Evolutionary conservation across 225 moss, liverwort and hornwort genomes (phyloP), one percentile per base, ranked within the genome.

Genomic region (Antitrichia curtipendula): DNA sequence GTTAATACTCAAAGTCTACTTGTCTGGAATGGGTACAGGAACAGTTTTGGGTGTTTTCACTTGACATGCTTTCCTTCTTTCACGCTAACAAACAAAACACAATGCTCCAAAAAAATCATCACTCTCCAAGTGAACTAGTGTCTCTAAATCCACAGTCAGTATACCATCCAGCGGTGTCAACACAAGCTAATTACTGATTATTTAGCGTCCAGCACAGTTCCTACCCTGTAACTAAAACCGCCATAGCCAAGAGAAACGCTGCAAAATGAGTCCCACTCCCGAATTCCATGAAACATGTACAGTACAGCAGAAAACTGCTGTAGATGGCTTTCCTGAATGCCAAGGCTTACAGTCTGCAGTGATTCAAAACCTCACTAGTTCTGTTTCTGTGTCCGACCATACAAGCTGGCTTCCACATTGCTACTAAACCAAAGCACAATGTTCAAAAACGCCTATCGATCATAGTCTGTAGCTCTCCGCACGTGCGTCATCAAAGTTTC

Each of bases 21-120:
- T 50, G 2, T 52, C 22, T 0, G 0, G 1, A 75, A 75, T 75
- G 36, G 36, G 1, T 34, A 32, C 34, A 52, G 0, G 0, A 3
- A 52, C 3, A 3, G 0, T 53, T 75, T 23, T 9, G 52, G 75
- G 36, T 52, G 23, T 52, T 75, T 75, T 21, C 53, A 32, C 36
- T 53, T 23, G 22, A 13, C 34, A 52, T 8, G 22, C 22, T 53
- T 34, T 52, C 52, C 47, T 72, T 43, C 28, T 72, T 71, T 12
- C 23, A 76, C 9, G 9, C 36, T 24, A 21, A 52, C n/a, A n/a
- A 36, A 53, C 36, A 53, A 76, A 76, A 24, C 76, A 6, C 53
- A 76, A 53, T 36, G 54, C 76, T 76, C 36, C 23, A 76, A 52
- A 36, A 36, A 45, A 53, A 8, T 36, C 36, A 52, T 75, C 75